phyloP scores from a whole-genome alignment of 805 yeast genomes.

The Candida ipomoeae region DNA sequence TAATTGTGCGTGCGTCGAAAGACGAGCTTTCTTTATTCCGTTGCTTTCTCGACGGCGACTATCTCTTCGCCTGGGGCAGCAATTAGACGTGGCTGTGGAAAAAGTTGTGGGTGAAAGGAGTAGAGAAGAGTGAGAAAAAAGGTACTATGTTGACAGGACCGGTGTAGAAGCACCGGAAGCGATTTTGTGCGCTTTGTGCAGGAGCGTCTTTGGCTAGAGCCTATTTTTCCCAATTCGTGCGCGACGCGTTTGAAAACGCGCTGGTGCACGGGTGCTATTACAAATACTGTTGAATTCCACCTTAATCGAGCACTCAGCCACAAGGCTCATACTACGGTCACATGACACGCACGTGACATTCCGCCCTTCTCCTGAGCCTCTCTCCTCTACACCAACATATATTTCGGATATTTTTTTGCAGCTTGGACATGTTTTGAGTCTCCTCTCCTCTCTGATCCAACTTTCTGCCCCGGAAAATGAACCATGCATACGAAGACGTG shows the following conservation, averaged over 20 bases:
- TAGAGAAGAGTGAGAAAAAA: constrained; percentile 4
- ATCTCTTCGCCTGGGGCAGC: neutral
- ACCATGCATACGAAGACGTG: neutral
- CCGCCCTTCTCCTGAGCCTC: neutral
- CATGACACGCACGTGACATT: neutral
- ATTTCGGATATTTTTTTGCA: neutral
- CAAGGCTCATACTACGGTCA: neutral
- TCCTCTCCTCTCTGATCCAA: neutral
- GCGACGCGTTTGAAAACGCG: constrained; percentile 5
- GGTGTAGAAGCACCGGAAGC: constrained; percentile 3
- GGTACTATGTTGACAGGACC: constrained; percentile 3
- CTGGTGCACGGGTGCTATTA: neutral
- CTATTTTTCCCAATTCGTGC: constrained; percentile 3
- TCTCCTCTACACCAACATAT: neutral
- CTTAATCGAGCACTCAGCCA: constrained; percentile 1
- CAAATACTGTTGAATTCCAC: neutral
- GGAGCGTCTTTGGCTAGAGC: neutral
- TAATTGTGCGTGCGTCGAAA: neutral
- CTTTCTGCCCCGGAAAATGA: neutral
- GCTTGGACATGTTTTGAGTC: neutral
- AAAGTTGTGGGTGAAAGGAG: constrained; percentile 4
- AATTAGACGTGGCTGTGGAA: neutral
- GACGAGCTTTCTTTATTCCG: neutral
- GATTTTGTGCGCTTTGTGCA: neutral
- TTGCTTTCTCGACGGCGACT: neutral